Percentiles rank a stretch among this genome's conserved stretches.
Evolutionary conservation across 768 basidiomycete species (phyloP).

Genomic region (Lepiota venenata): DNA sequence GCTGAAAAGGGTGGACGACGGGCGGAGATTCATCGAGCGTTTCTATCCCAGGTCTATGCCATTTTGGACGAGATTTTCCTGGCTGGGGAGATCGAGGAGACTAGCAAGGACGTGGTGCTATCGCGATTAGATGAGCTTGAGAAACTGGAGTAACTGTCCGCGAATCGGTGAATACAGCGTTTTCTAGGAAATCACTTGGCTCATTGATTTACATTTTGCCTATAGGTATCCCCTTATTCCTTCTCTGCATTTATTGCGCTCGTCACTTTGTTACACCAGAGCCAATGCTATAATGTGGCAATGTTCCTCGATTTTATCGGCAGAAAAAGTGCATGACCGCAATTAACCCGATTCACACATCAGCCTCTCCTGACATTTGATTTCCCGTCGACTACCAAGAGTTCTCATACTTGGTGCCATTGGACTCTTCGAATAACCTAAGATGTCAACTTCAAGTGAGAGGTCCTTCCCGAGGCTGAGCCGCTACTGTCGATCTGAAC

Average conservation of each 20-base stretch:
- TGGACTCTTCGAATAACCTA: not conserved
- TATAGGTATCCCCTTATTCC: not conserved
- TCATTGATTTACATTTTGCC: not conserved
- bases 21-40: not conserved
- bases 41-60: constrained; percentile 75
- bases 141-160: constrained; percentile 69
- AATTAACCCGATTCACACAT: constrained; percentile 4
- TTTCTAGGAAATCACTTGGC: not conserved
- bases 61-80: constrained; percentile 98
- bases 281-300: not conserved
- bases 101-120: constrained; percentile 94
- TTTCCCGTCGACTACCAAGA: not conserved
- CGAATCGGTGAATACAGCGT: not conserved
- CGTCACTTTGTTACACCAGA: constrained; percentile 4
- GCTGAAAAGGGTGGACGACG: constrained; percentile 12
- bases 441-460: not conserved
- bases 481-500: not conserved
- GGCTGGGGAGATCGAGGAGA: constrained; percentile 98
- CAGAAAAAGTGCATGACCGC: constrained; percentile 5
- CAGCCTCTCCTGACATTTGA: not conserved
- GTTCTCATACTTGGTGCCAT: not conserved
- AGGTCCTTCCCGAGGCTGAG: not conserved
- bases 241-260: not conserved
- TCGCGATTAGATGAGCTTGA: constrained; percentile 89
- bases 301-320: not conserved